Conservation (phyloP, 345 rosid species). For the Corchorus capsularis region DNA sequence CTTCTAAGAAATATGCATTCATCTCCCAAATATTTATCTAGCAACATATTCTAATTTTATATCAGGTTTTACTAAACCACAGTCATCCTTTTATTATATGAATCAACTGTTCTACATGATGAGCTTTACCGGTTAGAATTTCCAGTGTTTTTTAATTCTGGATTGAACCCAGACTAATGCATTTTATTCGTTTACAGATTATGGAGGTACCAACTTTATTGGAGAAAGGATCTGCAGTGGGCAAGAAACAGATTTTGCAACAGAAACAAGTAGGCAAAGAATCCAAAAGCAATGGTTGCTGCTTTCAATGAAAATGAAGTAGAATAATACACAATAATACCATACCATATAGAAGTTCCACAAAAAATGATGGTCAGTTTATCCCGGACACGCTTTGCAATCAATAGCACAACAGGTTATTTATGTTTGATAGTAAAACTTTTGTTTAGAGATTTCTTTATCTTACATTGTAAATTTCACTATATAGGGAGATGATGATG, state of each 20-base stretch:
- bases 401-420: neutral
- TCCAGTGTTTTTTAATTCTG: neutral
- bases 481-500: neutral
- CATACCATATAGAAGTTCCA: conserved; percentile 7
- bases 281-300: conserved; percentile 49
- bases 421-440: neutral
- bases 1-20: neutral
- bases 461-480: neutral
- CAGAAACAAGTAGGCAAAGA: conserved; percentile 41
- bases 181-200: conserved; percentile 42
- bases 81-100: neutral
- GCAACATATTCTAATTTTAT: neutral
- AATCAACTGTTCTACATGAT: neutral
- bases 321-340: neutral
- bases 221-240: conserved; percentile 71
- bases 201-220: conserved; percentile 72
- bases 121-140: neutral
- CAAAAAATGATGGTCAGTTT: neutral
- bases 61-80: neutral
- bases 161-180: conserved; percentile 11
- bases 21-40: neutral
- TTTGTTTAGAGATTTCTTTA: neutral
- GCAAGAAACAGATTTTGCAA: conserved; percentile 52
- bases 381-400: neutral
- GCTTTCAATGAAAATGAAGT: conserved; percentile 33